Conservation (phyloP, 495 filamentous ascomycete genomes). For the Penicillium turbatum region DNA sequence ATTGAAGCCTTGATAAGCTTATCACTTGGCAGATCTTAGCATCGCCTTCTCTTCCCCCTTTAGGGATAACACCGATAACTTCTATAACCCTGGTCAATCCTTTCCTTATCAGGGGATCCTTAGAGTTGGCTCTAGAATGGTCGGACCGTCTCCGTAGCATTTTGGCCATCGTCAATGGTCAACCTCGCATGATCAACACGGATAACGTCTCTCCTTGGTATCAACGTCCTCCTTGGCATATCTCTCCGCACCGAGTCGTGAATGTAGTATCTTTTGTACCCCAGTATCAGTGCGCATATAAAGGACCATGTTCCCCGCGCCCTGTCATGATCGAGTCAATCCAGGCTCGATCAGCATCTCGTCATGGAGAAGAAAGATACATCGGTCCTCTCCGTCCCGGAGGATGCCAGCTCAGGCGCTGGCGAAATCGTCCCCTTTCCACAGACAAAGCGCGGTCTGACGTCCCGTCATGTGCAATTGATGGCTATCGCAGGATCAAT, state of each 20-base stretch:
- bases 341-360: conserved; percentile 1
- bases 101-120: conserved; percentile 15
- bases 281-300: conserved; percentile 16
- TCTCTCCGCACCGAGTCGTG: conserved; percentile 4
- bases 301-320: conserved; percentile 11
- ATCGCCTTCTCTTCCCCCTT: conserved; percentile 35
- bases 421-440: conserved; percentile 9
- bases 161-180: not conserved
- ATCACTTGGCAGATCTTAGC: conserved; percentile 31
- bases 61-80: conserved; percentile 10
- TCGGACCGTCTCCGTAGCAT: conserved; percentile 1
- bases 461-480: conserved; percentile 61
- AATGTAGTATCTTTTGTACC: not conserved
- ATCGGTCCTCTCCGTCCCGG: conserved; percentile 10
- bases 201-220: conserved; percentile 1
- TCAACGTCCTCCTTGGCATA: conserved; percentile 4
- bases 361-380: conserved; percentile 26
- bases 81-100: conserved; percentile 6
- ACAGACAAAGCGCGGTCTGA: conserved; percentile 53
- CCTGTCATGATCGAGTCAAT: not conserved
- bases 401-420: conserved; percentile 20
- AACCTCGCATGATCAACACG: not conserved
- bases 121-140: not conserved
- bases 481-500: conserved; percentile 73
- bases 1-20: conserved; percentile 15